Conservation (phyloP, 2,329 filamentous ascomycete species). For the Penicillium occitanis region DNA sequence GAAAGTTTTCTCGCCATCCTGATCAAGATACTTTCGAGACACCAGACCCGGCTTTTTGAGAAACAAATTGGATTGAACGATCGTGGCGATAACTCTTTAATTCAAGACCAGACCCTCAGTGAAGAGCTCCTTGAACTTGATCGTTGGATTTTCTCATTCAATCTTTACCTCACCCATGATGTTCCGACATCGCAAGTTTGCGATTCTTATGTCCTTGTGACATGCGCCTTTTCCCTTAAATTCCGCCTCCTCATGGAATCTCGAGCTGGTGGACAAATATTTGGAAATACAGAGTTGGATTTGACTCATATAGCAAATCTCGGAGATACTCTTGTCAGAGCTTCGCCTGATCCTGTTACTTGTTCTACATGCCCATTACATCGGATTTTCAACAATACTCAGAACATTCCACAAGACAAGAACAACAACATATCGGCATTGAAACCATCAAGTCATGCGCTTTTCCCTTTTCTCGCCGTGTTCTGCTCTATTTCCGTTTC, state of each 20-base stretch:
- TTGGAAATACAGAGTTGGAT: background rate
- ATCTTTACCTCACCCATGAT: conserved; percentile 12
- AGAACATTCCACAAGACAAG: background rate
- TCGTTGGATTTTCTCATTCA: conserved; percentile 17
- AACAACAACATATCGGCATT: background rate
- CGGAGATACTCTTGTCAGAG: conserved; percentile 12
- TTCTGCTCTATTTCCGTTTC: conserved; percentile 19
- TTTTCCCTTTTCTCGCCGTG: conserved; percentile 13
- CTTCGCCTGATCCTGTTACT: background rate
- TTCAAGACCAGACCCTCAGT: background rate
- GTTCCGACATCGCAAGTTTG: background rate
- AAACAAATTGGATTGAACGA: background rate
- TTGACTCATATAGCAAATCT: conserved; percentile 16
- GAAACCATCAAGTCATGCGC: background rate
- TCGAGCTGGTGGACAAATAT: background rate
- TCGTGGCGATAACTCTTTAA: background rate
- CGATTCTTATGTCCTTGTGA: background rate
- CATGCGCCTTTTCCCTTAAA: conserved; percentile 18
- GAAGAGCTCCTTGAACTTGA: conserved; percentile 15
- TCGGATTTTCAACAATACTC: background rate
- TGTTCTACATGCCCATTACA: conserved; percentile 5
- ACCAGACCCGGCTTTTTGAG: background rate
- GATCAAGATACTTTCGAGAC: background rate
- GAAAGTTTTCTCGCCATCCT: background rate
- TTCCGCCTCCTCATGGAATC: conserved; percentile 15